Base-by-base conservation (phyloP, 2,329 filamentous ascomycete genomes). In the Colletotrichum sp. region DNA sequence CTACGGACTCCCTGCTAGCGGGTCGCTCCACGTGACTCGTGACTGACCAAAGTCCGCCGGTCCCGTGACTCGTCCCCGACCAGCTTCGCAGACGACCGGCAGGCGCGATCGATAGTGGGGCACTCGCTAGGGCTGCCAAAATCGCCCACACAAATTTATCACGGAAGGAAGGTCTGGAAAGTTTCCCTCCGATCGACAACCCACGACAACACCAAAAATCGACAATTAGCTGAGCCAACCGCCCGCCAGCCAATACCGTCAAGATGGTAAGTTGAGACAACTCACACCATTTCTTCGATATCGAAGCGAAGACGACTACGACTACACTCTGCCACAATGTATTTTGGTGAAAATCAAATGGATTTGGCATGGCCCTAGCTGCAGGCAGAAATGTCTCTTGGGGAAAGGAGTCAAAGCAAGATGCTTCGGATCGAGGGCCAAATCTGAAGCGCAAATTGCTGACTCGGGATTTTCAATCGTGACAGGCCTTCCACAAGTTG, bases 381-480 rank as follows among this genome's bases (percentile, higher is more conserved):
- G 74, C 75, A 72, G 77, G 84, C 85, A 87, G 86, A 88, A 88
- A 87, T 87, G 86, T 83, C 85, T 82, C 81, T 81, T 70, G 57
- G 70, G 72, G 16, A 68, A 75, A 82, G 91, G 94, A 94, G 94
- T 97, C 95, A 90, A 90, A 92, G 95, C 96, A 98, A 98, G 95
- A 95, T 98, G 96, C 96, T 98, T 98, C 96, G 96, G 95, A 95
- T 80, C 81, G 88, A 88, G 87, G 86, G 84, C 81, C 83, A 85
- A 81, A 83, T 92, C 96, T 98, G 96, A 98, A 98, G 96, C 96
- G 96, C 93, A 93, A 98, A 98, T 98, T 98, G 96, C 96, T 98
- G 96, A 98, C 95, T 98, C 95, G 93, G 88, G 91, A 65, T 68
- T 60, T 74, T 59, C 68, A 90, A 88, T 88, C 87, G 84, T 82